Percentiles rank a stretch among this genome's conserved stretches.
Evolutionary conservation across 306 rosid genomes (phyloP).

Genomic region (Sesbania bispinosa): DNA sequence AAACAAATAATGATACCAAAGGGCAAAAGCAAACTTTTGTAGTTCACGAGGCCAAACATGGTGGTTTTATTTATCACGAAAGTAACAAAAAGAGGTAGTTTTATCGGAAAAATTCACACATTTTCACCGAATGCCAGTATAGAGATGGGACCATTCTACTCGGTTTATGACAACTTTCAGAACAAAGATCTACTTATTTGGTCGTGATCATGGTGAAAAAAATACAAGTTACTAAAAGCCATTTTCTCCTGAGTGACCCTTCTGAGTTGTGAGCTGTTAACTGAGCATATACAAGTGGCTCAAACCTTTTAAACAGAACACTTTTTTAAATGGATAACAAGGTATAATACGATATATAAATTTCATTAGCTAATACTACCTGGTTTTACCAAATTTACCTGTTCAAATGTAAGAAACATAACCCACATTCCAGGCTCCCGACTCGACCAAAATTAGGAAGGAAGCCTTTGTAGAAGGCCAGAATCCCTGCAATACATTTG

Average conservation of each 20-base stretch:
- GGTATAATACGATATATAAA: neutral
- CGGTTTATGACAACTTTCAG: conserved; percentile 5
- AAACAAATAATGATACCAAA: neutral
- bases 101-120: neutral
- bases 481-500: conserved; percentile 64
- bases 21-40: conserved; percentile 8
- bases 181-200: neutral
- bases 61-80: neutral
- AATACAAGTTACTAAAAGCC: neutral
- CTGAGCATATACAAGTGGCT: neutral
- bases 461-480: conserved; percentile 96
- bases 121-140: neutral
- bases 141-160: neutral
- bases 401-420: conserved; percentile 90
- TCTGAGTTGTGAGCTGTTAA: neutral
- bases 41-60: neutral
- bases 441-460: conserved; percentile 81
- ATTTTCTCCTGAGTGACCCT: too few species aligned
- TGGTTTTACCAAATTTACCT: conserved; percentile 42
- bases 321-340: neutral
- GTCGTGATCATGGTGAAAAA: conserved; percentile 6
- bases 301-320: neutral
- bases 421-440: conserved; percentile 84
- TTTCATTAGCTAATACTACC: neutral
- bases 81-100: neutral